Percentiles rank a stretch among this genome's conserved stretches.
These are phyloP conservation scores for Candida cerambycidarum DNA, from an alignment of 805 yeast genomes.

Conservation along the genomic window DNA sequence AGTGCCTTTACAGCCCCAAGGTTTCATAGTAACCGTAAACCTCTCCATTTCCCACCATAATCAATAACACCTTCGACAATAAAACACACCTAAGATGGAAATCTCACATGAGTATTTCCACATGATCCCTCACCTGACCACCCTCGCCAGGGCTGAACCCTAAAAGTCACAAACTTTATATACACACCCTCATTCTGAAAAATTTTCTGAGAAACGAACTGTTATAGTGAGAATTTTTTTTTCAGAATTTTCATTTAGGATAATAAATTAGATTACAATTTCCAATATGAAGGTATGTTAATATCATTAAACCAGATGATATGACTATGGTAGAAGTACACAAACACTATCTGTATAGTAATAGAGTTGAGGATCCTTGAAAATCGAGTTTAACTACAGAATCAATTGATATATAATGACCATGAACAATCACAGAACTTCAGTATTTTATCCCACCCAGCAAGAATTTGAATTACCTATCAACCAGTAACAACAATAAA, in stretches of 20 bases:
- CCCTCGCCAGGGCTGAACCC: conserved; percentile 1
- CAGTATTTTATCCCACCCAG: no score
- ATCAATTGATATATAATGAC: no score
- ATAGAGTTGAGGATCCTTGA: no score
- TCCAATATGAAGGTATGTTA: conserved; percentile 48
- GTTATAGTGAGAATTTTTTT: conserved; percentile 14
- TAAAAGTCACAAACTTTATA: conserved; percentile 1
- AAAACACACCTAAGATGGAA: not conserved
- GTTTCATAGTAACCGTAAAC: no score
- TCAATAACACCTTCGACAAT: no score
- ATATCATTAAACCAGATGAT: not conserved
- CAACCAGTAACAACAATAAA: not conserved
- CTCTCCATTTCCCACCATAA: no score
- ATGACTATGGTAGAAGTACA: not conserved
- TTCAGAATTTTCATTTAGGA: conserved; percentile 12
- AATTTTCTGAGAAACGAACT: conserved; percentile 1
- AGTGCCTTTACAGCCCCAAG: no score
- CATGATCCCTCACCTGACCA: no score
- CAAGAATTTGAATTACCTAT: no score
- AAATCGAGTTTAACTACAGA: no score
- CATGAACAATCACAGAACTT: no score
- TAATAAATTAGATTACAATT: conserved; percentile 21
- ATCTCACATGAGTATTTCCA: no score
- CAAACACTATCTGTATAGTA: not conserved
- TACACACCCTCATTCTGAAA: conserved; percentile 1